phyloP scores from a whole-genome alignment of 2,329 filamentous ascomycete species.

The Ambrosiella cleistominuta region DNA sequence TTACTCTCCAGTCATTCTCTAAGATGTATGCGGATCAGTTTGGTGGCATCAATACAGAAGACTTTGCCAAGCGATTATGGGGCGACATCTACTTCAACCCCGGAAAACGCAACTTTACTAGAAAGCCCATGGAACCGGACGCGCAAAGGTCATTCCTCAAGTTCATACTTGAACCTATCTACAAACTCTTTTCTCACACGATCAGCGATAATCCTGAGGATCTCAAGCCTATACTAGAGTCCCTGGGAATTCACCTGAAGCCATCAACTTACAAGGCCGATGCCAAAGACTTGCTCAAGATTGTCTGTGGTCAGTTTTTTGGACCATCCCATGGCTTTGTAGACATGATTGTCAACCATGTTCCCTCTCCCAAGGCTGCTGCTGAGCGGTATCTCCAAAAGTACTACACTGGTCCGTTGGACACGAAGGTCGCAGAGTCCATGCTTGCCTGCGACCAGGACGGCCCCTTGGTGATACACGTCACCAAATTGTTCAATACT shows the following conservation, averaged over 20 bases:
- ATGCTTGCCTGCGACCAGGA: conserved; percentile 77
- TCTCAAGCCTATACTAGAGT: conserved; percentile 58
- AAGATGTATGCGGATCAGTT: conserved; percentile 92
- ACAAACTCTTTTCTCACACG: conserved; percentile 91
- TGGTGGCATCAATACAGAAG: conserved; percentile 59
- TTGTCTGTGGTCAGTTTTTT: conserved; percentile 92
- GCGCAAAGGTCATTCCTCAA: conserved; percentile 80
- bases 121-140: conserved; percentile 65
- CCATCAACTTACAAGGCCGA: conserved; percentile 84
- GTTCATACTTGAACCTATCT: conserved; percentile 90
- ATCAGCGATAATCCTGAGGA: conserved; percentile 81
- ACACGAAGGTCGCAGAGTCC: conserved; percentile 60
- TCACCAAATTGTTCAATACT: conserved; percentile 86
- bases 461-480: conserved; percentile 75
- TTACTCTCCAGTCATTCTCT: conserved; percentile 83
- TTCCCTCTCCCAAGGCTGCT: conserved; percentile 71
- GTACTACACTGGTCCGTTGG: conserved; percentile 82
- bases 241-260: conserved; percentile 71
- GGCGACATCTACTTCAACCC: conserved; percentile 96
- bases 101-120: conserved; percentile 72
- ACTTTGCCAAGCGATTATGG: conserved; percentile 79
- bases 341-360: conserved; percentile 81
- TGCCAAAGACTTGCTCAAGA: conserved; percentile 69
- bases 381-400: conserved; percentile 60
- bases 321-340: conserved; percentile 79